phyloP scores from a whole-genome alignment of 2,329 filamentous ascomycete genomes.

The Bisporella sp. region DNA sequence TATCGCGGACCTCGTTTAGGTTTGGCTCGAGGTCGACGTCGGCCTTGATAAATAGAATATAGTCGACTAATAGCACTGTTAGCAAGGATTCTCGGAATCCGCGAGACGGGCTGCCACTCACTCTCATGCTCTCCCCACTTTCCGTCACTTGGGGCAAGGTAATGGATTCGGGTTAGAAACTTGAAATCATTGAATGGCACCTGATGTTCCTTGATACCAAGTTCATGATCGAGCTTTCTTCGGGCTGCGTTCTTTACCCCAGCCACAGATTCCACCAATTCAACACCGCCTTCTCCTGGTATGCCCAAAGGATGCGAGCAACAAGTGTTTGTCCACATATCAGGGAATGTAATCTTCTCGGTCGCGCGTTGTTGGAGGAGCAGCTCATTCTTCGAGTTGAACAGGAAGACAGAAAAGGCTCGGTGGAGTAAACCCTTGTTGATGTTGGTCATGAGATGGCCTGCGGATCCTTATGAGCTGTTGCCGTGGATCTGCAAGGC shows the following conservation, averaged over 20 bases:
- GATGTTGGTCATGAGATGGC: constrained; percentile 98
- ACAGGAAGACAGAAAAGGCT: constrained; percentile 96
- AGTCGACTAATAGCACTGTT: constrained; percentile 62
- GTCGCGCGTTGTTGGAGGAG: constrained; percentile 91
- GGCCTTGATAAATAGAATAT: constrained; percentile 96
- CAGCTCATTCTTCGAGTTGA: constrained; percentile 86
- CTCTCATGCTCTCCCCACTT: constrained; percentile 99
- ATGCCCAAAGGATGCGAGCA: constrained; percentile 95
- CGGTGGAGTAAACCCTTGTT: constrained; percentile 92
- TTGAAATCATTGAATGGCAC: constrained; percentile 87
- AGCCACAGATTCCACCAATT: constrained; percentile 69
- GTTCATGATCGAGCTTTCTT: constrained; percentile 88
- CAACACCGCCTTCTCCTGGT: constrained; percentile 81
- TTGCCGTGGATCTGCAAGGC: not conserved
- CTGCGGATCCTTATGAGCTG: constrained; percentile 37
- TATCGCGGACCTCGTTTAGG: constrained; percentile 82
- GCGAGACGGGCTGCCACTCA: constrained; percentile 40
- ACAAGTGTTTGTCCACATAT: constrained; percentile 99
- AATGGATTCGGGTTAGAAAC: constrained; percentile 95
- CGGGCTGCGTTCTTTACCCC: constrained; percentile 90
- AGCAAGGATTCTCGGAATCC: constrained; percentile 4
- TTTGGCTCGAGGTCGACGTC: constrained; percentile 79
- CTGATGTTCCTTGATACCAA: constrained; percentile 83
- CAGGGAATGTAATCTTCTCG: constrained; percentile 98
- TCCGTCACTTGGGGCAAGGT: constrained; percentile 92